Evolutionary conservation across 2,329 filamentous ascomycete genomes (phyloP), one percentile per base, ranked within the genome.

Genomic region (Penicillium sp.): DNA sequence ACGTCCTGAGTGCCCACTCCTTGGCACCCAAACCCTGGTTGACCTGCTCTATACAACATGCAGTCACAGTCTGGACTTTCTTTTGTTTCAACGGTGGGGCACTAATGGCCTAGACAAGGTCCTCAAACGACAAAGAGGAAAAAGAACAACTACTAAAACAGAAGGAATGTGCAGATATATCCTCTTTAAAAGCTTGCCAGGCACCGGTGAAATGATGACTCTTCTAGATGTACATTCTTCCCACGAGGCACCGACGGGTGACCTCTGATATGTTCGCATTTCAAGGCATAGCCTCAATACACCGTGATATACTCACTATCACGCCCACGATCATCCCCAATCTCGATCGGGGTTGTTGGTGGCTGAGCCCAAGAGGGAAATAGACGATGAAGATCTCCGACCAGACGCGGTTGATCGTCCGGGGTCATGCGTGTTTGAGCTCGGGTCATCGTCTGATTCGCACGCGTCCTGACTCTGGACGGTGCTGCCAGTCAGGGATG

Each of bases 171-270:
- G 31, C 18, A 20, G 33, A 37, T 10, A 18, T 4, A 13, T 6
- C 13, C 38, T 32, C 10, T 47, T 42, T 50, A 42, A 46, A 46
- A 45, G 47, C 28, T 32, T 37, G 41, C 46, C 49, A 57, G 57
- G 55, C 55, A 59, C 52, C 55, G 46, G 49, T 58, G 54, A 57
- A 59, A 58, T 46, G 13, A 35, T 46, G 29, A 44, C 41, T 46
- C 44, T 24, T 18, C 15, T 38, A 49, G 45, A 23, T 46, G 47
- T 49, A 49, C 44, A 42, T 18, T 44, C 20, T 35, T 38, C 44
- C 56, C 59, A 59, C 56, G 56, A 53, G 59, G 56, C 48, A 42
- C 18, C 31, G 27, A 56, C 59, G 15, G 56, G 42, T 61, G 59
- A 61, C 59, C 58, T 23, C 24, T 13, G 41, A 24, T 9, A 49